Conservation (phyloP, 208 protist genomes). For the Lotmaria passim region DNA sequence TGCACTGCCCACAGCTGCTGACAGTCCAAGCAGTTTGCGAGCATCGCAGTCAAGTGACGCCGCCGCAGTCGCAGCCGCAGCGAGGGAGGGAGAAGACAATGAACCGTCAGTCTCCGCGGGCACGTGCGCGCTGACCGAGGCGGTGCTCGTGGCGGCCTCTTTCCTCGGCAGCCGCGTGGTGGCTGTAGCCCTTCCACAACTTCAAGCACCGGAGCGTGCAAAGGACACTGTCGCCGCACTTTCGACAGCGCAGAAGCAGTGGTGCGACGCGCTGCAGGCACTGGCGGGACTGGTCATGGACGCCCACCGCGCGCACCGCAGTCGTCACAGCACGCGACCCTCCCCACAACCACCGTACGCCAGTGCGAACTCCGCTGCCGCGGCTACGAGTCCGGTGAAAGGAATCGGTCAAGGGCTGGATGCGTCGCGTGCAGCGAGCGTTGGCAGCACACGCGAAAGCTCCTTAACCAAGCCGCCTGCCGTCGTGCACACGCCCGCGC, state of each 20-base stretch:
- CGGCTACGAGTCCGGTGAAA: no score
- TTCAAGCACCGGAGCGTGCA: background rate
- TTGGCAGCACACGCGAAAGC: background rate
- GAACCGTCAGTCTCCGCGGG: background rate
- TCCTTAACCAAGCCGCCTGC: background rate
- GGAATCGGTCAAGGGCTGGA: no score
- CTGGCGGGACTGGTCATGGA: constrained; percentile 19
- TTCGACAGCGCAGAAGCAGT: background rate
- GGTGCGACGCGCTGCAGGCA: constrained; percentile 27
- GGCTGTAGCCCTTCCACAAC: constrained; percentile 6
- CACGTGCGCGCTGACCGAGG: constrained; percentile 27
- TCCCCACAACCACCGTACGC: background rate
- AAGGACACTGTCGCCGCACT: background rate
- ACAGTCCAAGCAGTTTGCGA: no score
- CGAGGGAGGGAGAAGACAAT: background rate
- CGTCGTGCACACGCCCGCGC: background rate
- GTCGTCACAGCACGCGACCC: background rate
- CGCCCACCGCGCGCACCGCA: constrained; percentile 11
- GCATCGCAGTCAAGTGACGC: no score
- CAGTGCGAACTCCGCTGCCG: background rate
- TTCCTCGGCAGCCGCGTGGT: constrained; percentile 24
- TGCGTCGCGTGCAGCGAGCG: background rate
- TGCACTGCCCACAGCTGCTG: no score
- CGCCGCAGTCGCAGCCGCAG: background rate
- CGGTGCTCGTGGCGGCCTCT: constrained; percentile 23